A percentile compares a stretch with the other conserved stretches of the same genome.
These are phyloP conservation scores for Parsonsia alboflavescens DNA, from an alignment of 257 asterid genomes.

Conservation along the genomic window DNA sequence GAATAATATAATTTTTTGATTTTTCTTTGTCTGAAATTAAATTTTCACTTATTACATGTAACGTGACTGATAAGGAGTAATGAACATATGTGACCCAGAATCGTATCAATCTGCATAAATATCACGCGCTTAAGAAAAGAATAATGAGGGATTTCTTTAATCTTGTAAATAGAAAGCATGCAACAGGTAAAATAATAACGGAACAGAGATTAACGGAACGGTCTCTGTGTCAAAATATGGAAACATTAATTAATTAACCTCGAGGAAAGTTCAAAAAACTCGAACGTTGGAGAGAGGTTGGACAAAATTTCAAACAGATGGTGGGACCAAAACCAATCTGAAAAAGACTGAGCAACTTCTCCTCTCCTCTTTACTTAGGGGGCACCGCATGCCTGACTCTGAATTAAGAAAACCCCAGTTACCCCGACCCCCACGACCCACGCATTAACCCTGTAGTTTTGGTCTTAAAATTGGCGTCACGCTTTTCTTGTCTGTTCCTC, in stretches of 20 bases:
- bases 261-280: not conserved
- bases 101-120: too few relatives aligned
- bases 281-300: slow-evolving; percentile 7
- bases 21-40: too few relatives aligned
- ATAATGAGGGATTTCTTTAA: too few relatives aligned
- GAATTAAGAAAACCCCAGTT: not conserved
- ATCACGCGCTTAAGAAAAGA: too few relatives aligned
- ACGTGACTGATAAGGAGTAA: too few relatives aligned
- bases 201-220: too few relatives aligned
- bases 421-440: not conserved
- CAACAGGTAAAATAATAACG: too few relatives aligned
- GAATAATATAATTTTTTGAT: too few relatives aligned
- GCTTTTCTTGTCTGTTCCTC: slow-evolving; percentile 3
- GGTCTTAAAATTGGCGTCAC: slow-evolving; percentile 15
- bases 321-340: slow-evolving; percentile 9
- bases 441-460: not conserved
- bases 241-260: not conserved
- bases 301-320: slow-evolving; percentile 10
- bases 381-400: not conserved
- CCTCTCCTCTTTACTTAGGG: slow-evolving; percentile 2
- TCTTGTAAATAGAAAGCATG: too few relatives aligned
- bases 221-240: not conserved
- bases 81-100: too few relatives aligned
- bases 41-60: too few relatives aligned
- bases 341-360: slow-evolving; percentile 16